Percentiles rank a stretch among this genome's conserved stretches.
These are phyloP conservation scores for Candida labiduridarum DNA, from an alignment of 1,139 yeast species.

Conservation along the genomic window DNA sequence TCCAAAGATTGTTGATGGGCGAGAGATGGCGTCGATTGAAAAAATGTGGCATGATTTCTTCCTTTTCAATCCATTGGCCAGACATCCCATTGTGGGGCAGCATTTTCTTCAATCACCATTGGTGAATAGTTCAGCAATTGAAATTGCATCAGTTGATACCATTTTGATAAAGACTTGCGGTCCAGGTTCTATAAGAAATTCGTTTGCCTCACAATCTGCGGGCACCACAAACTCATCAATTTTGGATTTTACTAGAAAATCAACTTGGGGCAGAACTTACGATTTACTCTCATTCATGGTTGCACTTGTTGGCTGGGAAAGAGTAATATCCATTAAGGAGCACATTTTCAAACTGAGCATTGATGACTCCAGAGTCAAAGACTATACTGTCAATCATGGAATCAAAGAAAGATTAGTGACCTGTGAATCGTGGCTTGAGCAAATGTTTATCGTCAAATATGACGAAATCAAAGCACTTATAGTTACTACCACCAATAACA, in stretches of 20 bases:
- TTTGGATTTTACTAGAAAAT: constrained; percentile 35
- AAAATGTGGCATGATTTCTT: constrained; percentile 38
- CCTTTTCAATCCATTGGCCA: constrained; percentile 29
- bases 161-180: constrained; percentile 31
- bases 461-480: constrained; percentile 41
- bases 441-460: constrained; percentile 37
- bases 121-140: constrained; percentile 33
- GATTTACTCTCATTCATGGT: constrained; percentile 41
- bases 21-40: constrained; percentile 16
- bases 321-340: constrained; percentile 13
- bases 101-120: constrained; percentile 42
- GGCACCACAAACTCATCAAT: constrained; percentile 31
- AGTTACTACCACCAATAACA: constrained; percentile 26
- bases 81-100: constrained; percentile 42
- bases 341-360: constrained; percentile 7
- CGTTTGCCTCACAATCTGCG: constrained; percentile 37
- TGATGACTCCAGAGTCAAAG: neutral
- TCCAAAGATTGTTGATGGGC: constrained; percentile 19
- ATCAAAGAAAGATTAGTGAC: constrained; percentile 13
- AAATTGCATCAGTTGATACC: constrained; percentile 41
- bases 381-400: constrained; percentile 24
- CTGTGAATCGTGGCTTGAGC: constrained; percentile 46
- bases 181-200: constrained; percentile 27
- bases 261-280: constrained; percentile 49
- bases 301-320: constrained; percentile 47